phyloP scores from a whole-genome alignment of 2,329 filamentous ascomycete genomes.

The Colletotrichum lini region DNA sequence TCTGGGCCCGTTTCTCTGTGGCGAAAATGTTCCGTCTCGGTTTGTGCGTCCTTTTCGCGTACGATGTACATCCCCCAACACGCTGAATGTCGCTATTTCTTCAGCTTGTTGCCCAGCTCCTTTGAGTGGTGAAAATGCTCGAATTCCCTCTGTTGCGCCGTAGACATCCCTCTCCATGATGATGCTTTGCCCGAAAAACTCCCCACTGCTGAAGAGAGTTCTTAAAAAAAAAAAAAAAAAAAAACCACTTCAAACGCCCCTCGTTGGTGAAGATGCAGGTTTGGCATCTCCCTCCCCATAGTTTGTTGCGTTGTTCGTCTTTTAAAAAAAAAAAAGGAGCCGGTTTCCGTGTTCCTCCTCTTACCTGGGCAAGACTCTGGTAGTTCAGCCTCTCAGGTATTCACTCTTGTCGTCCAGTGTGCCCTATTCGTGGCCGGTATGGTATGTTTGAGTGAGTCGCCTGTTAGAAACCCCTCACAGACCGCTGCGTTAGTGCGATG shows the following conservation, averaged over 20 bases:
- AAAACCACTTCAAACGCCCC: neutral
- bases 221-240: neutral
- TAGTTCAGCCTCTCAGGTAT: no score
- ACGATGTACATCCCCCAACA: neutral
- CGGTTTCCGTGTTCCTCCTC: no score
- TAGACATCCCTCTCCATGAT: neutral
- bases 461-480: constrained; percentile 7
- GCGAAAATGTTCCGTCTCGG: neutral
- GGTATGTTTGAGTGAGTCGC: neutral
- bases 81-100: neutral
- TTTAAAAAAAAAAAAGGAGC: no score
- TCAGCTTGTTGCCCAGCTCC: neutral
- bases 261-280: no score
- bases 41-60: neutral
- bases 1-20: neutral
- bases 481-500: constrained; percentile 32
- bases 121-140: constrained; percentile 10
- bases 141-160: neutral
- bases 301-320: no score
- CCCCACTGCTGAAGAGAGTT: neutral
- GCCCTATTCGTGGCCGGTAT: no score
- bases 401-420: no score
- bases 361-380: no score
- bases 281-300: no score
- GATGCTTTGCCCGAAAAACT: neutral